Percentiles rank a stretch among this genome's conserved stretches.
These are phyloP conservation scores for Boletellus ananiceps DNA, from an alignment of 768 basidiomycete genomes.

Conservation along the genomic window DNA sequence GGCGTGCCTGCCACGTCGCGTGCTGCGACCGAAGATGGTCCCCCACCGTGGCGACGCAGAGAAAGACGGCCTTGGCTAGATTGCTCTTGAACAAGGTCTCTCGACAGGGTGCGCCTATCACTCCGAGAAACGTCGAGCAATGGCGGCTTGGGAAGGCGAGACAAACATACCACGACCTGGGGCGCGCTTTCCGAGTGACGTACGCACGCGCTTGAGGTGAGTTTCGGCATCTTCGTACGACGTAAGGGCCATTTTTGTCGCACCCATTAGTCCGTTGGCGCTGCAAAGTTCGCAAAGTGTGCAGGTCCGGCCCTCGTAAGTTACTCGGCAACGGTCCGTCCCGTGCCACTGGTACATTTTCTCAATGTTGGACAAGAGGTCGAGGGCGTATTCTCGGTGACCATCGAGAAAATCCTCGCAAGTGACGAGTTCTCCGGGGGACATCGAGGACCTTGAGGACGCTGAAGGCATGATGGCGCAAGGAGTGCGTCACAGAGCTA, in stretches of 20 bases:
- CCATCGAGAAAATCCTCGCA: slow-evolving; percentile 14
- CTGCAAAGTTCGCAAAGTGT: slow-evolving; percentile 11
- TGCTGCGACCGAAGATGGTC: slow-evolving; percentile 15
- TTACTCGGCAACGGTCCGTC: background rate
- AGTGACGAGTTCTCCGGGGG: slow-evolving; percentile 9
- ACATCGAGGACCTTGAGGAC: slow-evolving; percentile 1
- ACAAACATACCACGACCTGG: slow-evolving; percentile 1
- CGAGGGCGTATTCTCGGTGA: slow-evolving; percentile 6
- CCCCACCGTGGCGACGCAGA: slow-evolving; percentile 7
- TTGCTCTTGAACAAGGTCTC: slow-evolving; percentile 5
- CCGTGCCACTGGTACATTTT: background rate
- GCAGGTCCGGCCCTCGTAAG: background rate
- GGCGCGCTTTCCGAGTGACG: slow-evolving; percentile 1
- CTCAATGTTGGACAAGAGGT: slow-evolving; percentile 11
- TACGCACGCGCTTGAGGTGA: slow-evolving; percentile 5
- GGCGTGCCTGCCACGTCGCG: slow-evolving; percentile 10
- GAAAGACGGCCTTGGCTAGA: slow-evolving; percentile 6
- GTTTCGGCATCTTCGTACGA: slow-evolving; percentile 2
- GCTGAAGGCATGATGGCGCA: slow-evolving; percentile 1
- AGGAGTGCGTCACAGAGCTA: background rate
- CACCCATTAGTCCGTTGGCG: slow-evolving; percentile 6
- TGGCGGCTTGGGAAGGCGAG: background rate
- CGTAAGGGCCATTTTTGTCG: slow-evolving; percentile 1
- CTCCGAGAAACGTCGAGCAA: background rate
- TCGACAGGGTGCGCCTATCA: background rate